Evolutionary conservation across 1,139 yeast species (phyloP).

Genomic region (Candida sp.): DNA sequence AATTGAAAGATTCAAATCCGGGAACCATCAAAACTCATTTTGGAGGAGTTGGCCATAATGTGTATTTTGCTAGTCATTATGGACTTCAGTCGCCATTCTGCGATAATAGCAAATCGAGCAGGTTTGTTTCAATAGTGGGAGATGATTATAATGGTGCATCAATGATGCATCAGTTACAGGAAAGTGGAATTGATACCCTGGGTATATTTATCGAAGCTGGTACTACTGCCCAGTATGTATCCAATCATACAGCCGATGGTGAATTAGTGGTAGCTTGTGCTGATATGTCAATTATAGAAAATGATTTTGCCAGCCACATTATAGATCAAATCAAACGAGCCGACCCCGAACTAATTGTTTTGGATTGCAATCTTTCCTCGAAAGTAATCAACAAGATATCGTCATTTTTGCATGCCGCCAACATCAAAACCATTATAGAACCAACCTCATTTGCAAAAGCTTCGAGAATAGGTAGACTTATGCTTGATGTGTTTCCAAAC

Average conservation of each 20-base stretch:
- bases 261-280: constrained; percentile 75
- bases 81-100: constrained; percentile 15
- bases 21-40: constrained; percentile 54
- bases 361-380: constrained; percentile 68
- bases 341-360: constrained; percentile 44
- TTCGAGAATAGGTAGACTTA: constrained; percentile 24
- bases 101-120: constrained; percentile 13
- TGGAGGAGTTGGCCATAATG: constrained; percentile 87
- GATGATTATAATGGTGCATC: constrained; percentile 52
- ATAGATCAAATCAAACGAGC: constrained; percentile 23
- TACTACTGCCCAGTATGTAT: constrained; percentile 67
- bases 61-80: constrained; percentile 52
- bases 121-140: constrained; percentile 61
- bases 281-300: constrained; percentile 72
- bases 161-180: constrained; percentile 25
- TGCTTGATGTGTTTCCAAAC: constrained; percentile 27
- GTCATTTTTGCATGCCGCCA: constrained; percentile 9
- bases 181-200: constrained; percentile 28
- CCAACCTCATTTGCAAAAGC: constrained; percentile 77
- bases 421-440: constrained; percentile 51
- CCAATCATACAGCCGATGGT: constrained; percentile 63
- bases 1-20: constrained; percentile 69
- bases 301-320: constrained; percentile 38
- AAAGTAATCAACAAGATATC: constrained; percentile 27
- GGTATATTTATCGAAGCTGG: constrained; percentile 32